Conservation (phyloP, 805 yeast genomes). For the Pichia kluyveri region DNA sequence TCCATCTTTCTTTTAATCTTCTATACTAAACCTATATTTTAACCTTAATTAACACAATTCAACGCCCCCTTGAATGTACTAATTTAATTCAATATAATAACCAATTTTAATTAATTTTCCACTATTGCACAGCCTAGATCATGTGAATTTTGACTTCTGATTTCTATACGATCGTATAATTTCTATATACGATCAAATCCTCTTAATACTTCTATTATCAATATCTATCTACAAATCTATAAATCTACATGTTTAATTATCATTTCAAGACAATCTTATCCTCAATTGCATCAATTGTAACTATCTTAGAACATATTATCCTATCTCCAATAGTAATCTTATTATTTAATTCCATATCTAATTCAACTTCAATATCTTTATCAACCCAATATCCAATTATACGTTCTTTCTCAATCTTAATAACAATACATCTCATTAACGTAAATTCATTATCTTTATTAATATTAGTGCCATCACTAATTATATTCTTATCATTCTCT, state of each 20-base stretch:
- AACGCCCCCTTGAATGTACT: too few species aligned
- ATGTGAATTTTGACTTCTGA: too few species aligned
- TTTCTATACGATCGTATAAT: too few species aligned
- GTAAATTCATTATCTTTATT: constrained; percentile 2
- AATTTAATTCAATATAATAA: too few species aligned
- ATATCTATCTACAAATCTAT: too few species aligned
- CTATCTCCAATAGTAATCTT: constrained; percentile 33
- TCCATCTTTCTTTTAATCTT: constrained; percentile 5
- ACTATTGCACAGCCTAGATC: too few species aligned
- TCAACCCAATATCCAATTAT: constrained; percentile 39
- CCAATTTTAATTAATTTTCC: too few species aligned
- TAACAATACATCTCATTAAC: constrained; percentile 36
- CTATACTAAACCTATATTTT: too few species aligned
- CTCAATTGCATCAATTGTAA: constrained; percentile 30
- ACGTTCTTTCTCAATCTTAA: constrained; percentile 23
- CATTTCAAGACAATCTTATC: constrained; percentile 6
- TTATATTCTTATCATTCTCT: not conserved
- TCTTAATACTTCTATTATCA: too few species aligned
- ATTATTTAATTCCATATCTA: not conserved
- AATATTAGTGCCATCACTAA: constrained; percentile 9
- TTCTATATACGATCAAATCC: too few species aligned
- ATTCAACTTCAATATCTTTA: constrained; percentile 36
- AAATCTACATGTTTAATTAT: constrained; percentile 26
- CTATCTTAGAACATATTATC: constrained; percentile 35
- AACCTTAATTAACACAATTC: too few species aligned